phyloP scores from a whole-genome alignment of 2,329 filamentous ascomycete species.

The Aspergillus sp. region DNA sequence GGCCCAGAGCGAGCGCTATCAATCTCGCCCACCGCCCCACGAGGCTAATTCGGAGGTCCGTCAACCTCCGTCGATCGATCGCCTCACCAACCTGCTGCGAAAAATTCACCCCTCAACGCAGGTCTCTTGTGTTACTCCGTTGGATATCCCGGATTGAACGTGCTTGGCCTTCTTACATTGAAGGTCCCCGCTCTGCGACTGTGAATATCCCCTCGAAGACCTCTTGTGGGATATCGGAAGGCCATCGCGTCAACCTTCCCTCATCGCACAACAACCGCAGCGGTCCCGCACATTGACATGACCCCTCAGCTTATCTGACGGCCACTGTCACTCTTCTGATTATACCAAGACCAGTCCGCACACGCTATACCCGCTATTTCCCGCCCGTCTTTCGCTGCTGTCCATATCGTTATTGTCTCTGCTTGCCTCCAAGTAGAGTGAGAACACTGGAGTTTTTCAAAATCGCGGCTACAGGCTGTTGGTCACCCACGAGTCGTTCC shows the following conservation, averaged over 20 bases:
- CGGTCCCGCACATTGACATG: slow-evolving; percentile 39
- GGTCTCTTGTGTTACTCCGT: slow-evolving; percentile 1
- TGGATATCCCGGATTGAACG: slow-evolving; percentile 8
- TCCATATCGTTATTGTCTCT: background rate
- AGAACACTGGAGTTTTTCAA: slow-evolving; percentile 7
- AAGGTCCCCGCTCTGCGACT: background rate
- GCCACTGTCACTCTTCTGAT: slow-evolving; percentile 19
- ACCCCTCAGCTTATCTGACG: slow-evolving; percentile 32
- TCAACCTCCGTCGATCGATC: slow-evolving; percentile 29
- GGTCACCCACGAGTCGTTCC: slow-evolving; percentile 4
- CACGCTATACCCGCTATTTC: background rate
- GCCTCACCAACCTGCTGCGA: slow-evolving; percentile 18
- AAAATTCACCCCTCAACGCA: slow-evolving; percentile 13
- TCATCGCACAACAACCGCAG: slow-evolving; percentile 40
- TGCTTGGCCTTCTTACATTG: background rate
- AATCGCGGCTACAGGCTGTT: slow-evolving; percentile 13
- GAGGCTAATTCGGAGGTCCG: slow-evolving; percentile 33
- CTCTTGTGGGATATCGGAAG: slow-evolving; percentile 27
- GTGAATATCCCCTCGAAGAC: slow-evolving; percentile 15
- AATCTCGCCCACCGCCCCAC: slow-evolving; percentile 30
- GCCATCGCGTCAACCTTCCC: slow-evolving; percentile 28
- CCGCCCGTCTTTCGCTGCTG: background rate
- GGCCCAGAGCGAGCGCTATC: background rate
- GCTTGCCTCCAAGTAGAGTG: slow-evolving; percentile 2
- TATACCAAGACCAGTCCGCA: slow-evolving; percentile 1